Conservation (phyloP, 805 yeast species). For the Kuraishia ogatae region DNA sequence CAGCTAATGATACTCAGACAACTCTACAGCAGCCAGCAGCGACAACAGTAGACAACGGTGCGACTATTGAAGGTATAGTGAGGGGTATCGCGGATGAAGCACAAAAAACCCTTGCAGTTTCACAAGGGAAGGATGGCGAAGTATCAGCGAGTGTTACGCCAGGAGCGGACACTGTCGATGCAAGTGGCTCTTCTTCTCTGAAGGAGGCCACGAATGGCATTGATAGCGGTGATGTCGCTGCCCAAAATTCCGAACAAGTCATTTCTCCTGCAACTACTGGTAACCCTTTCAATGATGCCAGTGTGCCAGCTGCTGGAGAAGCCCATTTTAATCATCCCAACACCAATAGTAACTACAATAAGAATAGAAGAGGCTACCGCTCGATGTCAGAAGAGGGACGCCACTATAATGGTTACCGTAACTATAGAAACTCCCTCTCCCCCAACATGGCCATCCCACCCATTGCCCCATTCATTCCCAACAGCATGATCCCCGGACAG, state of each 20-base stretch:
- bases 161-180: not conserved
- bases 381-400: not conserved
- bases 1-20: not conserved
- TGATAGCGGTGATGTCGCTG: not conserved
- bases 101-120: not conserved
- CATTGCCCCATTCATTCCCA: not conserved
- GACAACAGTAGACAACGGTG: not conserved
- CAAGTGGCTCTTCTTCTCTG: not conserved
- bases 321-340: not conserved
- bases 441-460: conserved; percentile 1
- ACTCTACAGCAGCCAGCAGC: not conserved
- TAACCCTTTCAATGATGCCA: not conserved
- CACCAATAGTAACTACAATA: conserved; percentile 4
- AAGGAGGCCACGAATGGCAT: not conserved
- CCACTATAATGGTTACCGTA: not conserved
- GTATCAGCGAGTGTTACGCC: not conserved
- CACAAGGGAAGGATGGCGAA: not conserved
- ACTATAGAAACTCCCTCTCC: not conserved
- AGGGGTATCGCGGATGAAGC: not conserved
- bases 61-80: not conserved
- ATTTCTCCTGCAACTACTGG: not conserved
- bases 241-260: not conserved
- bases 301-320: not conserved
- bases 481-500: not conserved
- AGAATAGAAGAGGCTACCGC: not conserved